Evolutionary conservation across 495 filamentous ascomycete genomes (phyloP).

Genomic region (Trichoderma asperelloides): DNA sequence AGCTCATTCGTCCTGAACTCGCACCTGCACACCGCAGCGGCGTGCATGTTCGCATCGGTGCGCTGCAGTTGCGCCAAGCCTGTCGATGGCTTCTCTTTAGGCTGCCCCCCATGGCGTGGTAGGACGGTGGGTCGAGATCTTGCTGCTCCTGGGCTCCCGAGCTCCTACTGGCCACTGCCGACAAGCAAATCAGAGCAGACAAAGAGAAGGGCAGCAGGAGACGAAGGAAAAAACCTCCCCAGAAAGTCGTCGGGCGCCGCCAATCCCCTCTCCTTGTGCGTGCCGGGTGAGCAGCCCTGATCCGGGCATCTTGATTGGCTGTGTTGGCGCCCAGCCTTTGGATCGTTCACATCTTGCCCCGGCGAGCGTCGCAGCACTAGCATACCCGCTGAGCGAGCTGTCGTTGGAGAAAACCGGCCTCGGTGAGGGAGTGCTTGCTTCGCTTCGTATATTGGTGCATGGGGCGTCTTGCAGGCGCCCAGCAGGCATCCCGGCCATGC

Average conservation of each 20-base stretch:
- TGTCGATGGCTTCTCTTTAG: neutral
- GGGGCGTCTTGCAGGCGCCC: neutral
- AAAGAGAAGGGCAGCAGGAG: neutral
- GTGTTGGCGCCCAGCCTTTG: constrained; percentile 27
- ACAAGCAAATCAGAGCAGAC: neutral
- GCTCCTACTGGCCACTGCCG: constrained; percentile 2
- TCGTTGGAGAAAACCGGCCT: neutral
- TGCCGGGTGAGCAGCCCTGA: constrained; percentile 10
- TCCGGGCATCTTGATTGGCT: constrained; percentile 28
- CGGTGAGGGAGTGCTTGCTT: neutral
- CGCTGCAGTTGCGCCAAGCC: neutral
- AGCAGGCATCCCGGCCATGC: neutral
- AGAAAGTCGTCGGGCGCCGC: neutral
- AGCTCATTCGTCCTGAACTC: too few species aligned
- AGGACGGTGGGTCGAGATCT: constrained; percentile 4
- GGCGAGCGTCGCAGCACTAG: constrained; percentile 16
- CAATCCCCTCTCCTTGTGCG: neutral
- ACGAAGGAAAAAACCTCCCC: neutral
- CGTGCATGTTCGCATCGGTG: neutral
- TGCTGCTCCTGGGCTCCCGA: neutral
- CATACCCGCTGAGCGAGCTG: constrained; percentile 9
- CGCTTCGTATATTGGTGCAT: neutral
- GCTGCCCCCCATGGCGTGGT: constrained; percentile 3
- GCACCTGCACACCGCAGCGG: neutral
- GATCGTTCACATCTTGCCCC: constrained; percentile 7